Evolutionary conservation across 106 monocot genomes (phyloP).

Genomic region (Triglochin maritima): DNA sequence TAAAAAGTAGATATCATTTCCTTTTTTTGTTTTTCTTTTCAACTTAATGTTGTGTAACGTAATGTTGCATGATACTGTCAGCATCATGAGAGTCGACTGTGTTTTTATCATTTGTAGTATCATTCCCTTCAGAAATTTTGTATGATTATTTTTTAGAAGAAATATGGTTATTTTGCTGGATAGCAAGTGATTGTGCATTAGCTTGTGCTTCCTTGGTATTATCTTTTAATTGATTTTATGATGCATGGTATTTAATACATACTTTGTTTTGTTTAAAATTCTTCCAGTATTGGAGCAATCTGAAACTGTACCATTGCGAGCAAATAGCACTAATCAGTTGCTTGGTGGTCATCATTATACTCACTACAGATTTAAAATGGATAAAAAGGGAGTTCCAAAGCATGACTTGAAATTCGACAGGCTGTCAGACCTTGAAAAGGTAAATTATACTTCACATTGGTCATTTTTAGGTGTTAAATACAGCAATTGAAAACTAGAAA

Average conservation of each 20-base stretch:
- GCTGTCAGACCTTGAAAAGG: conserved; percentile 72
- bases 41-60: no score
- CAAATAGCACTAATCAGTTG: conserved; percentile 18
- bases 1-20: no score
- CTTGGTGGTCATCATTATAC: conserved; percentile 23
- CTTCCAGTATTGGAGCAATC: conserved; percentile 46
- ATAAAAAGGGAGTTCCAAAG: conserved; percentile 32
- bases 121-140: neutral
- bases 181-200: neutral
- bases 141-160: neutral
- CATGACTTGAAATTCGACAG: conserved; percentile 52
- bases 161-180: neutral
- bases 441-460: conserved; percentile 4
- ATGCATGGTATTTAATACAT: neutral
- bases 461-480: neutral
- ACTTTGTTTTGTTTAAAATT: neutral
- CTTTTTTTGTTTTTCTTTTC: no score
- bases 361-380: conserved; percentile 30
- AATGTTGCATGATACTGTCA: neutral
- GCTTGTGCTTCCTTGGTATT: neutral
- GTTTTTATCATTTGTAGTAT: neutral
- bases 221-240: neutral
- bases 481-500: no score
- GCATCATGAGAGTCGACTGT: neutral
- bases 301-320: conserved; percentile 34